A percentile compares a stretch with the other conserved stretches of the same genome.
phyloP scores from a whole-genome alignment of 108 stramenopile genomes.

The Epipyxis sp. region DNA sequence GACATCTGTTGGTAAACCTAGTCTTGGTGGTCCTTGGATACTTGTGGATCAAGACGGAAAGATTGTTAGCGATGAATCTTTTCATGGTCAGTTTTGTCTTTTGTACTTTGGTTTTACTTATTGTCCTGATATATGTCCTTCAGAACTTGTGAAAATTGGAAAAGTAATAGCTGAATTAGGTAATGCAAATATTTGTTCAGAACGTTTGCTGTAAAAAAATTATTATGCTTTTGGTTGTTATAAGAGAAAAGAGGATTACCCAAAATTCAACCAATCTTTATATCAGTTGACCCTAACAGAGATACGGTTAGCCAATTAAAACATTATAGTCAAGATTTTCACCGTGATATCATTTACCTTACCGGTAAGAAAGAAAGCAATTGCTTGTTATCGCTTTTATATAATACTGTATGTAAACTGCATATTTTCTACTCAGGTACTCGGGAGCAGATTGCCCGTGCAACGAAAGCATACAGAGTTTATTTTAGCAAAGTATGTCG shows the following conservation, averaged over 20 bases:
- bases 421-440: too few species aligned
- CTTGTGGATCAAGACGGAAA: conserved; percentile 58
- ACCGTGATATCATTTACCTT: conserved; percentile 63
- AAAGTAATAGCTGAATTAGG: conserved; percentile 82
- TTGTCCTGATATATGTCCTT: conserved; percentile 99
- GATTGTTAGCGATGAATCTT: conserved; percentile 59
- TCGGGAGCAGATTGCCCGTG: conserved; percentile 84
- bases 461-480: conserved; percentile 94
- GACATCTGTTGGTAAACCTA: conserved; percentile 54
- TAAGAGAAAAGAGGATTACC: conserved; percentile 51
- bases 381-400: neutral
- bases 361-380: too few species aligned
- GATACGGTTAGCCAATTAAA: conserved; percentile 87
- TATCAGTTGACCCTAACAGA: conserved; percentile 92
- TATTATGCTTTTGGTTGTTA: conserved; percentile 40
- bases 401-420: conserved; percentile 54
- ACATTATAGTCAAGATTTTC: conserved; percentile 90
- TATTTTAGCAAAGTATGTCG: conserved; percentile 74
- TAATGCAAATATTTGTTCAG: conserved; percentile 48
- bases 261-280: conserved; percentile 75
- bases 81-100: conserved; percentile 52
- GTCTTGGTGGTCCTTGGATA: conserved; percentile 59
- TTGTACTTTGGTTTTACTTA: conserved; percentile 99
- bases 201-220: neutral
- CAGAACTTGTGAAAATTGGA: conserved; percentile 95